Evolutionary conservation across 2,329 filamentous ascomycete genomes (phyloP).

Genomic region (Alternaria alternata): DNA sequence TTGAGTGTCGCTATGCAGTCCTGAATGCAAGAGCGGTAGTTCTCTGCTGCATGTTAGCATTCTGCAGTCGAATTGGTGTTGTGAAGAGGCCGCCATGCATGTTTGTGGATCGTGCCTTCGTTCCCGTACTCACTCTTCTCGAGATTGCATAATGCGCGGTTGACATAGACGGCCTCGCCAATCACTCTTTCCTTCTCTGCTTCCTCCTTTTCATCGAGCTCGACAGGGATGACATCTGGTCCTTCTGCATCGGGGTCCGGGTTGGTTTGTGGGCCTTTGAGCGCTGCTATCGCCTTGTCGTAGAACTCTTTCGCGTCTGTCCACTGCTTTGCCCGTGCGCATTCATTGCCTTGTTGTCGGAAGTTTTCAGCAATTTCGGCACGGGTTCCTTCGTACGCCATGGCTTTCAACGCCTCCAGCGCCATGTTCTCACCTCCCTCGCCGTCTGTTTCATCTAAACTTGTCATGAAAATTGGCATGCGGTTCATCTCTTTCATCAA

Average conservation of each 20-base stretch:
- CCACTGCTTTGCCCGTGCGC: conserved; percentile 77
- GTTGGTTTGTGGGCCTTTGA: conserved; percentile 66
- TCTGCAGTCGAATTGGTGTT: neutral
- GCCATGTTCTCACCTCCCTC: conserved; percentile 78
- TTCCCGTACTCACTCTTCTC: conserved; percentile 68
- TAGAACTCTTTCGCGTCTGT: conserved; percentile 91
- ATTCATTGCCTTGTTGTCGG: conserved; percentile 91
- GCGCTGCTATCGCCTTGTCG: conserved; percentile 78
- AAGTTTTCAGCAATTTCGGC: conserved; percentile 84
- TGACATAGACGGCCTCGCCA: conserved; percentile 81
- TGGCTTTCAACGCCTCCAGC: conserved; percentile 84
- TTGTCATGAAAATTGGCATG: conserved; percentile 93
- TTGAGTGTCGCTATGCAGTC: conserved; percentile 84
- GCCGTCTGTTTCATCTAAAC: conserved; percentile 70
- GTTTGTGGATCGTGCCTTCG: neutral
- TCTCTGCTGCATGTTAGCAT: conserved; percentile 60
- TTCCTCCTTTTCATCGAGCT: conserved; percentile 67
- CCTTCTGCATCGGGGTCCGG: conserved; percentile 52
- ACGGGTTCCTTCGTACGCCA: conserved; percentile 92
- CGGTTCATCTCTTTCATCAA: conserved; percentile 71
- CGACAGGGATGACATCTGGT: conserved; percentile 53
- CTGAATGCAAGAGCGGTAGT: conserved; percentile 84
- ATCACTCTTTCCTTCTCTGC: conserved; percentile 67
- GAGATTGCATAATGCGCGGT: conserved; percentile 89
- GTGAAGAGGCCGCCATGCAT: neutral